These are phyloP conservation scores for Tympanopsis confertula DNA, from an alignment of 2,329 filamentous ascomycete genomes.

Conservation along the genomic window DNA sequence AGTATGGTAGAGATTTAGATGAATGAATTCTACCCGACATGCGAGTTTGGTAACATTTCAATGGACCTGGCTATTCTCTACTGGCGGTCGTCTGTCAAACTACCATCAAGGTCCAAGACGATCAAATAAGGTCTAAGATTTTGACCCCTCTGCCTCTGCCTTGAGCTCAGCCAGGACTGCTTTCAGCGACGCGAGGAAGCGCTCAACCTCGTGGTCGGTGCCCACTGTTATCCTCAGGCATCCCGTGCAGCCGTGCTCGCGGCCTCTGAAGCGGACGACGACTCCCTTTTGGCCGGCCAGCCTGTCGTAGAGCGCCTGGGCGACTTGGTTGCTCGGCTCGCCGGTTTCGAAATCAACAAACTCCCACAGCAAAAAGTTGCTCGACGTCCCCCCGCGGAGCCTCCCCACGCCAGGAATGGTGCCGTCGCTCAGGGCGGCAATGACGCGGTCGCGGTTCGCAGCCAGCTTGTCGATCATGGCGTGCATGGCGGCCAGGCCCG, in stretches of 20 bases:
- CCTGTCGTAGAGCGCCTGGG: slow-evolving; percentile 69
- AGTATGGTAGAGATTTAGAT: no score
- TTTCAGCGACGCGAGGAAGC: slow-evolving; percentile 61
- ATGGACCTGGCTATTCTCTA: no score
- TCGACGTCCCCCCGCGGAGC: slow-evolving; percentile 66
- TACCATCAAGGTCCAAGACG: no score
- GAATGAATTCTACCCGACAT: no score
- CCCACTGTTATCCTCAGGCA: slow-evolving; percentile 88
- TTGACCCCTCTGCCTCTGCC: no score
- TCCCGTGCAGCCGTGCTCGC: slow-evolving; percentile 79
- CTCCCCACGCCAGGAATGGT: slow-evolving; percentile 66
- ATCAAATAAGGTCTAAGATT: no score
- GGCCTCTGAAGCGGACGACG: slow-evolving; percentile 85
- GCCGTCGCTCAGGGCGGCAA: slow-evolving; percentile 62
- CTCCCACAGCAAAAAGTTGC: slow-evolving; percentile 87
- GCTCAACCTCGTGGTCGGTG: slow-evolving; percentile 73
- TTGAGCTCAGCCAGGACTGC: slow-evolving; percentile 33
- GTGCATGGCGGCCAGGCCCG: slow-evolving; percentile 64
- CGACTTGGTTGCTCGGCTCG: slow-evolving; percentile 66
- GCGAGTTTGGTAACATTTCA: no score
- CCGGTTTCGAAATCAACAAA: slow-evolving; percentile 61
- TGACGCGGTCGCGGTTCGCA: slow-evolving; percentile 63
- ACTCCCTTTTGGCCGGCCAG: slow-evolving; percentile 80
- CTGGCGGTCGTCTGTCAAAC: no score
- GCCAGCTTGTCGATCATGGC: slow-evolving; percentile 59